Conservation (phyloP, 2,329 filamentous ascomycete species). For the Fusarium domesticum region DNA sequence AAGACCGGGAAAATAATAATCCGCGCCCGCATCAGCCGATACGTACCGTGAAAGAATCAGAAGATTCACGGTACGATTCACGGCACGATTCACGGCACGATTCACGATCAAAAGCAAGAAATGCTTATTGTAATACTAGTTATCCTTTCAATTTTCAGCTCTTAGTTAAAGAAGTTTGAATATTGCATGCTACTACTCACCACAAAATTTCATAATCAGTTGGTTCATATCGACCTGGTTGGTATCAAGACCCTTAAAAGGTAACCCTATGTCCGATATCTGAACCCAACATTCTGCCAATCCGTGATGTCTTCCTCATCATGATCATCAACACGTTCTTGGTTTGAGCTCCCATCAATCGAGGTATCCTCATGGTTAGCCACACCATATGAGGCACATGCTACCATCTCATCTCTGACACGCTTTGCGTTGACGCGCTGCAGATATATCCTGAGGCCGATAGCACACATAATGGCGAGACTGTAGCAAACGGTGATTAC, state of each 20-base stretch:
- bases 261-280: conserved; percentile 48
- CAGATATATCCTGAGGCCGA: conserved; percentile 47
- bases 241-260: background rate
- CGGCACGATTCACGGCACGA: no score
- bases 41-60: conserved; percentile 16
- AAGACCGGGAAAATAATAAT: conserved; percentile 13
- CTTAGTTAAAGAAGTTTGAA: no score
- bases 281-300: conserved; percentile 57
- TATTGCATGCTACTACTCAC: no score
- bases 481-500: conserved; percentile 57
- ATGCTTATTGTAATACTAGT: no score
- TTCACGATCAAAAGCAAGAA: no score
- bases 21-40: background rate
- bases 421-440: conserved; percentile 43
- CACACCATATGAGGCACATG: no score
- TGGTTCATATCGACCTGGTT: no score
- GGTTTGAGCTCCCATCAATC: conserved; percentile 25
- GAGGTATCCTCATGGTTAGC: conserved; percentile 39
- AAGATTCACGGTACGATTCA: no score
- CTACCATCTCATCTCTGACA: conserved; percentile 40
- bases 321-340: conserved; percentile 33
- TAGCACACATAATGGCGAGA: conserved; percentile 44
- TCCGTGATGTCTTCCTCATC: conserved; percentile 59
- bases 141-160: no score
- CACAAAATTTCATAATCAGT: no score